Base-by-base conservation (phyloP, 2,329 filamentous ascomycete genomes). In the Geosmithia putterillii region DNA sequence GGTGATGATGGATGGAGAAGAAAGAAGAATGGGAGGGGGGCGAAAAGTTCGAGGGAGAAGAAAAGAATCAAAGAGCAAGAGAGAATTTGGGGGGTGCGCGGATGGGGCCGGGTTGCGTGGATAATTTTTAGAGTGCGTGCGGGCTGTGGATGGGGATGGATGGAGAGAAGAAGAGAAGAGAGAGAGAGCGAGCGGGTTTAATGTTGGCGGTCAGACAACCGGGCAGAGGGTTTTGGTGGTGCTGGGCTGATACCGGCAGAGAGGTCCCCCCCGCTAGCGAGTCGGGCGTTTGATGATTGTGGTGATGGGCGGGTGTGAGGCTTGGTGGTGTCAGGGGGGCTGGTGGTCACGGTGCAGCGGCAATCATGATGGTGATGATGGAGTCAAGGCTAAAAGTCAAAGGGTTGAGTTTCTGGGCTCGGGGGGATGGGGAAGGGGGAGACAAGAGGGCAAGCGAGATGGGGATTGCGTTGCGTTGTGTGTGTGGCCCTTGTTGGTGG, bases 401-500 rank as follows among this genome's bases (percentile, higher is more conserved):
- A 15, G 10, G 40, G 36, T 19, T 32, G 36, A 43, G 42, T 20
- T 22, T 25, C 19, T 21, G 22, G 12, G 4, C 9, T n/a, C 9
- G 7, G 10, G 21, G 22, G 22, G 36, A 43, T 38, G 35, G 20
- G 12, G 21, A 19, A 17, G 37, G n/a, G 21, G 19, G 32, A 10
- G 20, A 23, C 17, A 32, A 32, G 10, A 32, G n/a, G n/a, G n/a
- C n/a, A n/a, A n/a, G 32, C 25, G 22, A 36, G 21, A 23, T n/a
- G 21, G 41, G 34, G 20, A 42, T 25, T 22, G 41, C 22, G 15
- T 41, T 25, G 39, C 17, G 18, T 34, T 42, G 40, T 23, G 34
- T 42, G 22, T 36, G 42, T 38, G 42, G 36, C 42, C 28, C 32
- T 28, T 23, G 42, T 19, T 34, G 44, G 44, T 46, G 45, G 45